Base-by-base conservation (phyloP, 2,329 filamentous ascomycete species). In the Nigrospora oryzae region DNA sequence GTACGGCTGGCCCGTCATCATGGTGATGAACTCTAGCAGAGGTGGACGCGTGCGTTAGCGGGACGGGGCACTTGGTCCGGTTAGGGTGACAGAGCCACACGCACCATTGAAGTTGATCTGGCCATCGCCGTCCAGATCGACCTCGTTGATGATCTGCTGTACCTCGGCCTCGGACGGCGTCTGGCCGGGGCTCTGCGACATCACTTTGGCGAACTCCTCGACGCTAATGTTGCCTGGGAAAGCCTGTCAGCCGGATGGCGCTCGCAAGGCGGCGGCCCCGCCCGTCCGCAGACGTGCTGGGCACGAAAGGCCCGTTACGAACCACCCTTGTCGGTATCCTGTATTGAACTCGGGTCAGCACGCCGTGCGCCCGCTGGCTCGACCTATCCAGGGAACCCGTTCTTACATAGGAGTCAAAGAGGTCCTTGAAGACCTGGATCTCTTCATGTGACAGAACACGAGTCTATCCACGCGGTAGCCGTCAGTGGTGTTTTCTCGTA, bases 1-100 rank as follows among this genome's bases (percentile, higher is more conserved):
- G 51, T 58, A 61, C 3, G 57, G 53, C 42, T 63, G 60, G 14
- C 64, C 63, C 0, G 63, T 67, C 65, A 66, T 68, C 64, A 68
- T 68, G 10, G 62, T 59, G 50, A 66, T 66, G 47, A 67, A 68
- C 46, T 66, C 64, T 66, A 36, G 5, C 12, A 12, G 35, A 12
- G 8, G 16, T 11, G 38, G 7, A 36, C 6, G 15, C 11, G n/a
- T 19, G 17, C 13, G 31, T 28, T 5, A 33, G 14, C 1, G 10
- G 15, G 10, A 36, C 34, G 34, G 13, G 13, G n/a, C n/a, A n/a
- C n/a, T n/a, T n/a, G 34, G 34, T 36, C 5, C 15, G 8, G 13
- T 6, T 5, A 6, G 5, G 14, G 12, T 36, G 34, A n/a, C n/a
- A 28, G 13, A 3, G 16, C 11, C 12, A 11, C 31, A 14, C 49